phyloP scores from a whole-genome alignment of 2,329 filamentous ascomycete species.

The Colletotrichum falcatum region DNA sequence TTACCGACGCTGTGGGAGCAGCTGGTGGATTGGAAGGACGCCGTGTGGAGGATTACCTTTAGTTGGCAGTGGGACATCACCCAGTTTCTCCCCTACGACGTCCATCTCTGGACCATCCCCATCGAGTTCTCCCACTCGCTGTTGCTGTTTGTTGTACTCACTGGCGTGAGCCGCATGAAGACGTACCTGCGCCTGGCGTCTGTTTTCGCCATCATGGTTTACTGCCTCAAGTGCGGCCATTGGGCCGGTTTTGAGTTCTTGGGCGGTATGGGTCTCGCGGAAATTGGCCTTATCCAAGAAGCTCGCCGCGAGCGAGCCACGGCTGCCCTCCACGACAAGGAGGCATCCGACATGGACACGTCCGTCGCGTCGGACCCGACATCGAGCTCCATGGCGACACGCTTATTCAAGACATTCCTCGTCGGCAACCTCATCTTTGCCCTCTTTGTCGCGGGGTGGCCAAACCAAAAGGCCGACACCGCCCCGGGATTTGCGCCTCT shows the following conservation, averaged over 20 bases:
- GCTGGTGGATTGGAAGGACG: slow-evolving; percentile 46
- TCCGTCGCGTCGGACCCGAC: slow-evolving; percentile 19
- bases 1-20: slow-evolving; percentile 45
- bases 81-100: slow-evolving; percentile 51
- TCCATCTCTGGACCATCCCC: slow-evolving; percentile 63
- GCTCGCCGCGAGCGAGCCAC: slow-evolving; percentile 19
- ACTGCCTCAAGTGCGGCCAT: slow-evolving; percentile 53
- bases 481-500: slow-evolving; percentile 51
- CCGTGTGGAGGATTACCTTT: slow-evolving; percentile 44
- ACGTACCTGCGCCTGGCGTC: slow-evolving; percentile 48
- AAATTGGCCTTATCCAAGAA: slow-evolving; percentile 55
- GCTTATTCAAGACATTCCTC: slow-evolving; percentile 44
- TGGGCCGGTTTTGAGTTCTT: slow-evolving; percentile 61
- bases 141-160: slow-evolving; percentile 56
- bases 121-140: slow-evolving; percentile 61
- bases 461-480: slow-evolving; percentile 50
- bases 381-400: slow-evolving; percentile 29
- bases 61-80: slow-evolving; percentile 48
- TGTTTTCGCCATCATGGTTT: slow-evolving; percentile 51
- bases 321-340: slow-evolving; percentile 39
- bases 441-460: slow-evolving; percentile 56
- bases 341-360: slow-evolving; percentile 28
- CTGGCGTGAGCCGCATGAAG: slow-evolving; percentile 50
- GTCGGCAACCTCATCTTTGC: slow-evolving; percentile 46
- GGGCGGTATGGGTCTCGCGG: slow-evolving; percentile 59